Base-by-base conservation (phyloP, 768 basidiomycete species). In the Ramaria sp. region DNA sequence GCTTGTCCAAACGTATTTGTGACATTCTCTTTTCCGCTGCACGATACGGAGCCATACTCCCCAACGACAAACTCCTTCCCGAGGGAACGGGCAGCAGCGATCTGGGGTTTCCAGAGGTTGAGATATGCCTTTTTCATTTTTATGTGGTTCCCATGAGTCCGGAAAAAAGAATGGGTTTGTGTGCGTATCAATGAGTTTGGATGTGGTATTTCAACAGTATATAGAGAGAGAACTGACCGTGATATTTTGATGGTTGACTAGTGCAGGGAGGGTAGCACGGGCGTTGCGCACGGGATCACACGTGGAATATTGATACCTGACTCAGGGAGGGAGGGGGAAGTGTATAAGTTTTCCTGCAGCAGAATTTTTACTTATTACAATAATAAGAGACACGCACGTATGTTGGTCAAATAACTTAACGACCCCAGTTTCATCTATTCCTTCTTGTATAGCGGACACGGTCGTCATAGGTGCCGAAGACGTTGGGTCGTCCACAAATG, bases 1-100 rank as follows among this genome's bases (percentile, higher is more conserved):
- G 66, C 66, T 49, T 68, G 67, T 18, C 65, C 69, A 43, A 66
- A 70, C 2, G 66, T 68, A 47, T 70, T 60, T 18, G 68, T 66
- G 22, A 70, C 66, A 48, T 67, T 68, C 47, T 65, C 48, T 53
- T 67, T 68, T 3, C 69, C 68, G 20, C 66, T 67, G 58, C 69
- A 68, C 12, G 61, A 61, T 9, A 65, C 61, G 15, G 60, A 63
- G 50, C 59, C 64, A 45, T 58, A 67, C 30, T 66, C 65, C 32
- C 61, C 67, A 7, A 69, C 65, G 32, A 66, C 64, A 50, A 65
- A 58, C 44, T 64, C 65, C 28, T 36, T 61, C 60, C 18, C 61
- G 8, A 15, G 27, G 5, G 58, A 36, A 25, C 56, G 55, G 8
- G 65, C 67, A 10, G 68, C 68, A 0, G 62, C 62, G 5, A 67